Conservation (phyloP, 345 rosid genomes). For the Gossypium turneri region DNA sequence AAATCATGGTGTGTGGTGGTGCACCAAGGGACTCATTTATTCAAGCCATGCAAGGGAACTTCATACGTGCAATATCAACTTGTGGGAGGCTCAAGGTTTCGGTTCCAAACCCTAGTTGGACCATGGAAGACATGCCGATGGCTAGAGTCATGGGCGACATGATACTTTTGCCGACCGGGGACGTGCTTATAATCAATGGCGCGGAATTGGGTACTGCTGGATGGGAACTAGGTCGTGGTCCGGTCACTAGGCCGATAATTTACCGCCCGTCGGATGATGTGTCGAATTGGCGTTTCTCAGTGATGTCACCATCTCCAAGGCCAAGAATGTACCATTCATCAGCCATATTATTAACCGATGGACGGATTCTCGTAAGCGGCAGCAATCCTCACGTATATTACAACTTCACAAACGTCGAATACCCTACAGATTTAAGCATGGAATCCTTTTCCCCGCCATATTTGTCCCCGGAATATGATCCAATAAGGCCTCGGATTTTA, state of each 20-base stretch:
- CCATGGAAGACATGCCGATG: conserved; percentile 69
- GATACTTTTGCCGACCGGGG: conserved; percentile 69
- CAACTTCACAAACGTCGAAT: conserved; percentile 55
- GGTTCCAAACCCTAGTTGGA: conserved; percentile 48
- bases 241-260: conserved; percentile 52
- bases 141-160: conserved; percentile 87
- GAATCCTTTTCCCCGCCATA: conserved; percentile 73
- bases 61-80: conserved; percentile 40
- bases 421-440: conserved; percentile 74
- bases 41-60: conserved; percentile 26
- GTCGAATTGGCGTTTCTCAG: conserved; percentile 31
- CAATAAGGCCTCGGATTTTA: conserved; percentile 41
- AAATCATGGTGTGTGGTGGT: conserved; percentile 82
- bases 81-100: conserved; percentile 65
- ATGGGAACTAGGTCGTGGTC: conserved; percentile 49
- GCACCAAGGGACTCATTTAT: conserved; percentile 45
- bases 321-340: conserved; percentile 86
- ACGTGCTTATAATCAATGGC: conserved; percentile 66
- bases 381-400: conserved; percentile 68
- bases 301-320: conserved; percentile 41
- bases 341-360: conserved; percentile 55
- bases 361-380: conserved; percentile 72
- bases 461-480: conserved; percentile 32
- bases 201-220: conserved; percentile 68
- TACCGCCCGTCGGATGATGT: conserved; percentile 30